Percentiles rank a stretch among this genome's conserved stretches.
These are phyloP conservation scores for Tricholoma saponaceum DNA, from an alignment of 768 basidiomycete genomes.

Conservation along the genomic window DNA sequence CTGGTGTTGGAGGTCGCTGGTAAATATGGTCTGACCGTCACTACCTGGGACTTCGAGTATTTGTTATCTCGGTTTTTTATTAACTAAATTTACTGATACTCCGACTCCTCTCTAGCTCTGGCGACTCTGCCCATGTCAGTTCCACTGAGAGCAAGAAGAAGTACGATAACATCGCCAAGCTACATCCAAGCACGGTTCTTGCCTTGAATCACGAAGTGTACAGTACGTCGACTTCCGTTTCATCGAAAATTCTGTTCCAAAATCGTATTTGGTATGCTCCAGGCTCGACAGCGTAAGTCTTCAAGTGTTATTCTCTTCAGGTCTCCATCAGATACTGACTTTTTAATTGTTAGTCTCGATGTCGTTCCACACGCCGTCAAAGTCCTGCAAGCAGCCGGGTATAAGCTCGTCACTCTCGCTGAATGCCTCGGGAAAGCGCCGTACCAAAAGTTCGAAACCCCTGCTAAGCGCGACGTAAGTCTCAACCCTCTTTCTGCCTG, in stretches of 20 bases:
- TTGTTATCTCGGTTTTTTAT: not conserved
- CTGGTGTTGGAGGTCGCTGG: constrained; percentile 25
- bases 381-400: constrained; percentile 26
- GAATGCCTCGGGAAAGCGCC: constrained; percentile 32
- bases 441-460: constrained; percentile 25
- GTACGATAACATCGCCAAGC: constrained; percentile 18
- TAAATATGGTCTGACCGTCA: constrained; percentile 16
- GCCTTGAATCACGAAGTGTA: constrained; percentile 32
- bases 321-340: too few species aligned
- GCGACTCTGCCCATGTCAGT: constrained; percentile 25
- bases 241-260: too few species aligned
- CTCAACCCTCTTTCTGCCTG: too few species aligned
- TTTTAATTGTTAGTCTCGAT: not conserved
- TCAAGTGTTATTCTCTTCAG: too few species aligned
- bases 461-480: constrained; percentile 22
- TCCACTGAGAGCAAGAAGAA: constrained; percentile 15
- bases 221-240: constrained; percentile 1
- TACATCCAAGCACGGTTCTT: constrained; percentile 25
- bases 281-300: not conserved
- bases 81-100: too few species aligned
- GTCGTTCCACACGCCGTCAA: constrained; percentile 28
- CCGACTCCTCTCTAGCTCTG: constrained; percentile 19
- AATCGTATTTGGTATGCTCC: not conserved
- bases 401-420: constrained; percentile 35
- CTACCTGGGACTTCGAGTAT: constrained; percentile 25